Evolutionary conservation across 225 moss, liverwort and hornwort genomes (phyloP).

Genomic region (Pseudisothecium myosuroides): DNA sequence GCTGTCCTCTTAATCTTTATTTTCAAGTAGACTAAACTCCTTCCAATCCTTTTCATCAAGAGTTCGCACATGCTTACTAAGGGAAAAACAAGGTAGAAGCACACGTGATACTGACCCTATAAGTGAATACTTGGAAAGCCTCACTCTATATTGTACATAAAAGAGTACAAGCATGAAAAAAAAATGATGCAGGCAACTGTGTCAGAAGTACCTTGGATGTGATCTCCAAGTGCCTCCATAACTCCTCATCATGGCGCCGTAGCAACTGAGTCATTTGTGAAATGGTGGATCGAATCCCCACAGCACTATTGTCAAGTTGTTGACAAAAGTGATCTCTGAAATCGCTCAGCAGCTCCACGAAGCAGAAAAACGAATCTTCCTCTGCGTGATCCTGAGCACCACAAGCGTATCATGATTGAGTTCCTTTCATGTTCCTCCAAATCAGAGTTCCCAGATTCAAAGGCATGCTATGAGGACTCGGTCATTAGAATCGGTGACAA

Average conservation of each 20-base stretch:
- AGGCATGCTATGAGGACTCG: not conserved
- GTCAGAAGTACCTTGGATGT: conserved; percentile 58
- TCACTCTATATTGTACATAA: not conserved
- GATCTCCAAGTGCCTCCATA: conserved; percentile 91
- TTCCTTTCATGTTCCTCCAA: not conserved
- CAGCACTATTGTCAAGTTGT: conserved; percentile 93
- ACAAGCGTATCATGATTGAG: not conserved
- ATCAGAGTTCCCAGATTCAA: not conserved
- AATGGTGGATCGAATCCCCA: conserved; percentile 87
- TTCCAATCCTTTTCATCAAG: not conserved
- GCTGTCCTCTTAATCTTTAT: not conserved
- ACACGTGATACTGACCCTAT: not conserved
- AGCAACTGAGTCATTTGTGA: conserved; percentile 75
- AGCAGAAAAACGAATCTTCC: conserved; percentile 95
- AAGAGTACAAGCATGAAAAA: not conserved
- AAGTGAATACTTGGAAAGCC: not conserved
- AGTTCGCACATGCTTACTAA: not conserved
- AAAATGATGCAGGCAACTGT: not conserved
- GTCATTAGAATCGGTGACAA: not conserved
- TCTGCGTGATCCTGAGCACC: conserved; percentile 64
- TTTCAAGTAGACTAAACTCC: not conserved
- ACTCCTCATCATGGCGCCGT: conserved; percentile 81
- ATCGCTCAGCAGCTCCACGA: conserved; percentile 93
- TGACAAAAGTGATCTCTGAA: conserved; percentile 96
- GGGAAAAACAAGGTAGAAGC: not conserved